phyloP scores from a whole-genome alignment of 441 rosid species.

The Hura crepitans region DNA sequence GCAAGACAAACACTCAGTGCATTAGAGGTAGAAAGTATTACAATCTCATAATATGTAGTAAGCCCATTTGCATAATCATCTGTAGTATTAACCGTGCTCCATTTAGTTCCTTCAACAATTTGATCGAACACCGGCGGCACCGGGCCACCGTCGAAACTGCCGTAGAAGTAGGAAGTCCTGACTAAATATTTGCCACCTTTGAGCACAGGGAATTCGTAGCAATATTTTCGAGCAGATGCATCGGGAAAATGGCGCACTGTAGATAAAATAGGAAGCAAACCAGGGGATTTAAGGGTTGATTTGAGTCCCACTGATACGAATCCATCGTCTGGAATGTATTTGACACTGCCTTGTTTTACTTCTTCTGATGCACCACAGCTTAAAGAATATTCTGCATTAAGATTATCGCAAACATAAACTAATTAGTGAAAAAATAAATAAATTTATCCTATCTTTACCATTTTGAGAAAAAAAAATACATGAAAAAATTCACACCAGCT shows the following conservation, averaged over 20 bases:
- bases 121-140: conserved; percentile 85
- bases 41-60: conserved; percentile 64
- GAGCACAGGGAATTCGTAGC: conserved; percentile 50
- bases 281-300: conserved; percentile 36
- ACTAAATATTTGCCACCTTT: conserved; percentile 65
- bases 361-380: conserved; percentile 52
- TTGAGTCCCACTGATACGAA: conserved; percentile 56
- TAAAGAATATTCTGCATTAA: conserved; percentile 48
- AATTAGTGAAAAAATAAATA: too few relatives aligned
- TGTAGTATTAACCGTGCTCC: conserved; percentile 75
- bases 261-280: conserved; percentile 48
- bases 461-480: background rate
- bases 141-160: conserved; percentile 65
- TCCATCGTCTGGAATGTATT: conserved; percentile 56
- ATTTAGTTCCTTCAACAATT: conserved; percentile 67
- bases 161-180: conserved; percentile 70
- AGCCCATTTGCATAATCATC: conserved; percentile 66
- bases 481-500: too few relatives aligned
- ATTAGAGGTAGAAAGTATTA: conserved; percentile 41
- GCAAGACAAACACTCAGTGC: conserved; percentile 68
- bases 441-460: background rate
- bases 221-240: conserved; percentile 49
- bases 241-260: conserved; percentile 70
- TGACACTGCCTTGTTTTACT: conserved; percentile 35
- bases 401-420: background rate